Conservation (phyloP, 768 basidiomycete species). For the Pulveroboletus sp. region DNA sequence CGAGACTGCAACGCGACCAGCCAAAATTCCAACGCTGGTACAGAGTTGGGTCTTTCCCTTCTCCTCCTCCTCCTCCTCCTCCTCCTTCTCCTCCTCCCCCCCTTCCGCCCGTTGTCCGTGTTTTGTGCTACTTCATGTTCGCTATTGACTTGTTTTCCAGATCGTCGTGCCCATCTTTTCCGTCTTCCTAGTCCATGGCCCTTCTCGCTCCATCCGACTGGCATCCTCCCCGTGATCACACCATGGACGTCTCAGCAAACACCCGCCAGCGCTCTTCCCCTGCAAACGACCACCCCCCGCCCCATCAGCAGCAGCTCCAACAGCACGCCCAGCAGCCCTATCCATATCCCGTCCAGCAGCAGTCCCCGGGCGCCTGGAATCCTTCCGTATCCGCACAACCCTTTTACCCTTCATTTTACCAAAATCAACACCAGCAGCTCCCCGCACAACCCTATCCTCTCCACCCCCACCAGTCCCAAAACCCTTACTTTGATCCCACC, state of each 20-base stretch:
- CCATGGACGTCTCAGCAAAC: conserved; percentile 54
- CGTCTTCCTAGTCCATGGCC: conserved; percentile 54
- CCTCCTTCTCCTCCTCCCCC: not conserved
- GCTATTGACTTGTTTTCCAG: too few species aligned
- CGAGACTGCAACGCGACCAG: conserved; percentile 7
- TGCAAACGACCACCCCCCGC: conserved; percentile 47
- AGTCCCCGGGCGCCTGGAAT: conserved; percentile 68
- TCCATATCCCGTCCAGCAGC: conserved; percentile 71
- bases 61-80: not conserved
- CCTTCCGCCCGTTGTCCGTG: not conserved
- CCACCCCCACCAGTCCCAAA: conserved; percentile 42
- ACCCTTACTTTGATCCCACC: conserved; percentile 70
- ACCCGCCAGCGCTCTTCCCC: conserved; percentile 62
- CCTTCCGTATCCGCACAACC: conserved; percentile 64
- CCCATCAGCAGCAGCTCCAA: conserved; percentile 25
- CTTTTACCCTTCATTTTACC: conserved; percentile 77
- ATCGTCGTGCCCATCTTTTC: not conserved
- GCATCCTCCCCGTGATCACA: conserved; percentile 61
- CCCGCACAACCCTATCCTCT: conserved; percentile 46
- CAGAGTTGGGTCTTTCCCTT: not conserved
- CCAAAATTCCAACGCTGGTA: not conserved
- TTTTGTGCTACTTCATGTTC: not conserved
- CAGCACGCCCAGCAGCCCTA: conserved; percentile 41
- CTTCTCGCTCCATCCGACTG: conserved; percentile 77
- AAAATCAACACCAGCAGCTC: conserved; percentile 64